Evolutionary conservation across 192 early-diverging fungal species (phyloP).

Genomic region (Gorgonomyces haynaldii): DNA sequence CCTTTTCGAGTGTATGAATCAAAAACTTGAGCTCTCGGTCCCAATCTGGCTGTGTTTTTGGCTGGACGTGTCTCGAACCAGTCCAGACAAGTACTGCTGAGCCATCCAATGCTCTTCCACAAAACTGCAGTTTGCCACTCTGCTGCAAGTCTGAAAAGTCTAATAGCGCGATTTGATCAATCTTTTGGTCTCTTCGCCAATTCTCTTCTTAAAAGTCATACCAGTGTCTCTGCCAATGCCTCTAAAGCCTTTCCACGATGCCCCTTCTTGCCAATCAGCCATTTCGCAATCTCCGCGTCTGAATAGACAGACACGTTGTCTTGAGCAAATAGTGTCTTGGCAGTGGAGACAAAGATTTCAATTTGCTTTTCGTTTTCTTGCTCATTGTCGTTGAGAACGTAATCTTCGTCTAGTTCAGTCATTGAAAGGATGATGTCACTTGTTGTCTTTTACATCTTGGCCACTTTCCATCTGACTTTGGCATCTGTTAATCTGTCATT

Average conservation of each 20-base stretch:
- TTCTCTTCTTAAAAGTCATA: not conserved
- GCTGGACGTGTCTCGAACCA: conserved; percentile 1
- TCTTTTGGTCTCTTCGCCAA: conserved; percentile 3
- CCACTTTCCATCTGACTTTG: no score
- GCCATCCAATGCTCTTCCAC: conserved; percentile 7
- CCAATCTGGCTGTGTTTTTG: not conserved
- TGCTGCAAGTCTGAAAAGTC: not conserved
- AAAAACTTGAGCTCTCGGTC: conserved; percentile 1
- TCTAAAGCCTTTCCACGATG: conserved; percentile 2
- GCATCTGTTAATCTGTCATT: no score
- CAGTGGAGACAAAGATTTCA: conserved; percentile 3
- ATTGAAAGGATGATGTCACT: no score
- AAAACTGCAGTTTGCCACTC: conserved; percentile 3
- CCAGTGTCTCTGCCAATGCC: conserved; percentile 4
- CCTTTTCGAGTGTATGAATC: conserved; percentile 3
- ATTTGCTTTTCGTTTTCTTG: no score
- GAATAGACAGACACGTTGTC: not conserved
- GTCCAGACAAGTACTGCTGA: conserved; percentile 1
- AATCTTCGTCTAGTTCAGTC: no score
- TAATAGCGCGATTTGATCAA: not conserved
- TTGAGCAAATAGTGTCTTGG: not conserved
- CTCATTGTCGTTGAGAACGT: no score
- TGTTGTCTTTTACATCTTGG: no score
- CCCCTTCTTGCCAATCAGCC: not conserved
- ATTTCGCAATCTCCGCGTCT: conserved; percentile 1